Percentiles rank a stretch among this genome's conserved stretches.
Conservation (phyloP, 805 yeast genomes). For the Wickerhamomyces chambardii region DNA sequence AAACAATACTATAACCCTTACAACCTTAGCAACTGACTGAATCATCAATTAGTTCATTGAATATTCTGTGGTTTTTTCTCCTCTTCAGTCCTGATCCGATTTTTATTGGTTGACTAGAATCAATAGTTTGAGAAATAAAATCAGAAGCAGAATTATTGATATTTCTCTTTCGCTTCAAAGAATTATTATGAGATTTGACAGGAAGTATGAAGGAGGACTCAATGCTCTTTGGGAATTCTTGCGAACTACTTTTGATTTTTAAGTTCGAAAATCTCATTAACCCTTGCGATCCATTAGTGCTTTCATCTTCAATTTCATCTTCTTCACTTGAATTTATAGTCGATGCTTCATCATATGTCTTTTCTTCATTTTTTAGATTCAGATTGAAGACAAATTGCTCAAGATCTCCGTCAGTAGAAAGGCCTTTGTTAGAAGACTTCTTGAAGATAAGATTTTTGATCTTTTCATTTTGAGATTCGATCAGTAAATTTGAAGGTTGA, state of each 20-base stretch:
- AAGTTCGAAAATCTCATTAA: not conserved
- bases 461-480: not conserved
- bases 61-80: no score
- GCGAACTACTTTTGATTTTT: not conserved
- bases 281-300: not conserved
- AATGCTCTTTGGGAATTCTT: not conserved
- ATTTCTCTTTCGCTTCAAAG: no score
- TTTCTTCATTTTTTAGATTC: no score
- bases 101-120: not conserved
- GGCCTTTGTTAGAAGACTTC: constrained; percentile 6
- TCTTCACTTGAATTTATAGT: no score
- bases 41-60: no score
- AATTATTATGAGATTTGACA: no score
- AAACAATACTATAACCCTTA: no score
- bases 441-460: constrained; percentile 3
- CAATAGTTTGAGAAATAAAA: not conserved
- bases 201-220: not conserved
- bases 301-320: not conserved
- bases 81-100: no score
- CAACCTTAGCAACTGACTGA: no score
- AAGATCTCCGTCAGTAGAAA: constrained; percentile 5
- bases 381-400: not conserved
- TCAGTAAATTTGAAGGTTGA: constrained; percentile 1
- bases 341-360: no score
- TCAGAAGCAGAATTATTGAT: no score